Conservation (phyloP, 345 rosid species). For the Linum tenue region DNA sequence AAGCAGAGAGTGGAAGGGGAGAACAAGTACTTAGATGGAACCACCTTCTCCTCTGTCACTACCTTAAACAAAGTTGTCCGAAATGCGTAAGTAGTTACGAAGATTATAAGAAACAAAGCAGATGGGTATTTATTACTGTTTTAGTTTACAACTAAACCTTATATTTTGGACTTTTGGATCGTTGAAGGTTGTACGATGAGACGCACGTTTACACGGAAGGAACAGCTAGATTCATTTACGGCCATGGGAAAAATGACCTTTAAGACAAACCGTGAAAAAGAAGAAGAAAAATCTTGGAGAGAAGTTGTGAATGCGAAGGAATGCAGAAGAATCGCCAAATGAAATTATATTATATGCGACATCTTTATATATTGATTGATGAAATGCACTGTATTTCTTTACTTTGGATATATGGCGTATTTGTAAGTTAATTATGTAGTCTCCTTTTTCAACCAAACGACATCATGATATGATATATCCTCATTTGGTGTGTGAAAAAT, state of each 20-base stretch:
- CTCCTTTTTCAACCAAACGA: too few species aligned
- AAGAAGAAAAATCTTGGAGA: not conserved
- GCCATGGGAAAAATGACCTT: conserved; percentile 31
- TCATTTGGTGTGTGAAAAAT: too few species aligned
- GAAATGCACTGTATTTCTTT: too few species aligned
- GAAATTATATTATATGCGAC: not conserved
- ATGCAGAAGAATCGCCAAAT: not conserved
- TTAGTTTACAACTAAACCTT: not conserved
- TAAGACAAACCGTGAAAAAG: too few species aligned
- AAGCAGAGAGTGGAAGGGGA: conserved; percentile 43
- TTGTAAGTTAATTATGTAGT: too few species aligned
- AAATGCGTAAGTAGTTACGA: conserved; percentile 32
- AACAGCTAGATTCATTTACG: conserved; percentile 50
- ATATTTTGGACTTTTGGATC: not conserved
- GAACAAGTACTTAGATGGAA: conserved; percentile 45
- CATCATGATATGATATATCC: too few species aligned
- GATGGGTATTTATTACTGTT: not conserved
- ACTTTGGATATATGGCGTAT: too few species aligned
- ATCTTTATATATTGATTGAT: too few species aligned
- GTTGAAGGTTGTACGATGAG: conserved; percentile 42
- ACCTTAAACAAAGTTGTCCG: conserved; percentile 47
- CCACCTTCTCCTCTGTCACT: conserved; percentile 41
- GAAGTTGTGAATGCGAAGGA: too few species aligned
- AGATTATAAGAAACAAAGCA: not conserved
- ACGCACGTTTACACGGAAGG: conserved; percentile 59